Evolutionary conservation across 495 filamentous ascomycete species (phyloP).

Genomic region (Penicillium riverlandense): DNA sequence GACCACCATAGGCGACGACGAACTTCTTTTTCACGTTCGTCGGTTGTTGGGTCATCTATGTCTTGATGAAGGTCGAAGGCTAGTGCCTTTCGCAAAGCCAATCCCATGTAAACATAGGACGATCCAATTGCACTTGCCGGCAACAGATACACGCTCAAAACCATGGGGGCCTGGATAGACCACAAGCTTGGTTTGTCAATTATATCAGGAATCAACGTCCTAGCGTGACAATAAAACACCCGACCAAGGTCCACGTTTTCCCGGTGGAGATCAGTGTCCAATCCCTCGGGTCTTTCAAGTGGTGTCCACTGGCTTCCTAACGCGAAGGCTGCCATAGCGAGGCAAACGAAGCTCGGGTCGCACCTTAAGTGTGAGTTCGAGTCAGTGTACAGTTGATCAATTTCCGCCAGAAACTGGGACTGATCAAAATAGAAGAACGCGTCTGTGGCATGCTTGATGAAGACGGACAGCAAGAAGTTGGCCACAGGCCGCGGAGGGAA

Average conservation of each 20-base stretch:
- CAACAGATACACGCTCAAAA: slow-evolving; percentile 18
- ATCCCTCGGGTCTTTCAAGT: slow-evolving; percentile 8
- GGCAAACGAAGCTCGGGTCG: slow-evolving; percentile 11
- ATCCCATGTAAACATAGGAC: slow-evolving; percentile 24
- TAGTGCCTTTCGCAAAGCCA: slow-evolving; percentile 35
- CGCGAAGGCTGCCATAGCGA: slow-evolving; percentile 13
- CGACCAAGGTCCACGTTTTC: slow-evolving; percentile 8
- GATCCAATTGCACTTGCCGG: slow-evolving; percentile 15
- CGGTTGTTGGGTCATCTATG: slow-evolving; percentile 3
- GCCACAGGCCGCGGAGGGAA: slow-evolving; percentile 15
- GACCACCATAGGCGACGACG: slow-evolving; percentile 19
- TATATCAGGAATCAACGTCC: slow-evolving; percentile 13
- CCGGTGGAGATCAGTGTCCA: not conserved
- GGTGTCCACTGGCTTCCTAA: slow-evolving; percentile 19
- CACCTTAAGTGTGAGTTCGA: slow-evolving; percentile 4
- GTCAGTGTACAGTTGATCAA: slow-evolving; percentile 13
- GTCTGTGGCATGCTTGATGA: slow-evolving; percentile 15
- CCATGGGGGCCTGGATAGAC: slow-evolving; percentile 15
- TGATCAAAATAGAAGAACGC: slow-evolving; percentile 21
- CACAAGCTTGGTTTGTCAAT: slow-evolving; percentile 11
- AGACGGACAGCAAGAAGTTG: slow-evolving; percentile 14
- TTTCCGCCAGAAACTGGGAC: slow-evolving; percentile 8
- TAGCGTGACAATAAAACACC: slow-evolving; percentile 8
- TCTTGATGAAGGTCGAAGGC: slow-evolving; percentile 31
- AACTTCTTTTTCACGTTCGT: slow-evolving; percentile 8